Evolutionary conservation across 441 rosid genomes (phyloP), one percentile per base, ranked within the genome.

Genomic region (Erodium trifolium): DNA sequence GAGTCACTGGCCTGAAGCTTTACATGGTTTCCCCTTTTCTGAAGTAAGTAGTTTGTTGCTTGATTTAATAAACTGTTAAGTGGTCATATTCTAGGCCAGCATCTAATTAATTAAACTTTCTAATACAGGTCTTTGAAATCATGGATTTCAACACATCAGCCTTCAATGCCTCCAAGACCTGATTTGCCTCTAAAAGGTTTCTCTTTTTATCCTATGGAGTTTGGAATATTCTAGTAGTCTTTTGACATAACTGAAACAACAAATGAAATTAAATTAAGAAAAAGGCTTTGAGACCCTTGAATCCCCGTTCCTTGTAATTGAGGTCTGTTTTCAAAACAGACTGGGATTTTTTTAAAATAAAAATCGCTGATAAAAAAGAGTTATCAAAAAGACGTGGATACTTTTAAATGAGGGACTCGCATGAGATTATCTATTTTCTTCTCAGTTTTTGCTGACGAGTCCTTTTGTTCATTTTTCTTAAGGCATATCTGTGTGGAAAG

Each of bases 11-110:
- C 72, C 86, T 90, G 65, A 94, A 92, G 85, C 87, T 94, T 72
- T 94, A 94, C 75, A 92, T 92, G 99, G 97, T 92, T 74, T 83
- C 99, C 62, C 99, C 98, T 14, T 94, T 94, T 79, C 84, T 94
- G 77, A 75, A 55, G 99, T 94, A 76, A 82, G 97, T 82, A 23
- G 65, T 74, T 47, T 67, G 63, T 31, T 43, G 11, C 43, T 16
- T 59, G 29, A 3, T 66, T 27, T 31, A 73, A 65, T 12, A 67
- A 37, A 67, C 14, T 35, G 17, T 66, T 31, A 39, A 12, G 14
- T 23, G 5, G 35, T 41, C 35, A 12, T 4, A 27, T 49, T 23
- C 35, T 60, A 73, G 68, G 1, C 18, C 8, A 29, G 49, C 14
- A 59, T 62, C 75, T 67, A 34, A 59, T 47, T 57, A 64, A 71